Base-by-base conservation (phyloP, 2,329 filamentous ascomycete species). In the Apiospora aurea region DNA sequence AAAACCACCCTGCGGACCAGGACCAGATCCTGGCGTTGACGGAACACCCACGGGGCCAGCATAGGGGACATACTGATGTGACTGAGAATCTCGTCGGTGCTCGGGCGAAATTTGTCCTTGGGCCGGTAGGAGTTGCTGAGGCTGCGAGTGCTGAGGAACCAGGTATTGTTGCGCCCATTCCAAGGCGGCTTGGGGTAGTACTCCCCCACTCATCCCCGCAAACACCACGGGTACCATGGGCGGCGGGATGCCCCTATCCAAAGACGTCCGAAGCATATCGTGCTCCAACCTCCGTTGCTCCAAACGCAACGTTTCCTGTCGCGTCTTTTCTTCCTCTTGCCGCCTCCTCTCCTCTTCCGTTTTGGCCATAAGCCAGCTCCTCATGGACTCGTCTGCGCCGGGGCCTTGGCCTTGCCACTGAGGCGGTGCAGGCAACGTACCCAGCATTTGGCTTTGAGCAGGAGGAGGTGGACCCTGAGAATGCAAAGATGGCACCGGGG, bases 151-250 rank as follows among this genome's bases (percentile, higher is more conserved):
- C 18, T 26, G 66, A 26, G 66, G 71, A 82, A 83, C 71, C 85
- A 84, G 79, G 92, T 86, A 90, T 77, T 93, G 91, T 78, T 94
- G 92, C 16, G 89, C 88, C 88, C 88, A 91, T 78, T 94, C 92
- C 70, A 93, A 76, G 4, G 89, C 88, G 44, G 87, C 85, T 74
- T 89, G 89, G 26, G 91, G 85, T 41, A 92, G 81, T 71, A 86
- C 84, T 47, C 90, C 90, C 51, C 91, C 91, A 66, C 88, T 88
- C 86, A 94, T 91, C 61, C 91, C 91, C 16, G 91, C 89, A 81
- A 95, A 94, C 34, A 95, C 90, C 72, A 94, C 83, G 8, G 93
- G 93, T 38, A 95, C 87, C 87, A 95, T 89, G 47, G 91, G 87
- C 16, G 93, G 92, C 13, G 93, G 93, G 69, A 95, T 90, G 14